Conservation (phyloP, 139 green algal genomes). For the Tetratostichococcus sp. region DNA sequence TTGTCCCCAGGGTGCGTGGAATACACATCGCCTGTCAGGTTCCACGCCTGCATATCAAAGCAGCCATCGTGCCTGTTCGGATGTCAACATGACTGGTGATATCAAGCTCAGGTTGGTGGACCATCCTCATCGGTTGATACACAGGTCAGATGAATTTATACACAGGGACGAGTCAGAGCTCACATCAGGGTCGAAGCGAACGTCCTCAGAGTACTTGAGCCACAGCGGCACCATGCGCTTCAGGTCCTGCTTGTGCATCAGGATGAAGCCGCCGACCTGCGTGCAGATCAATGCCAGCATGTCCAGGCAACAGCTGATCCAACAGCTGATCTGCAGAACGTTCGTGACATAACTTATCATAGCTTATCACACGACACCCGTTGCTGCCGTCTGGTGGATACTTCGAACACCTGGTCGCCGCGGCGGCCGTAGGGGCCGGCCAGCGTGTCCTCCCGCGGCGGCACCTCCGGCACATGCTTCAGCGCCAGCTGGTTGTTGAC, state of each 20-base stretch:
- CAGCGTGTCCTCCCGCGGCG: constrained; percentile 16
- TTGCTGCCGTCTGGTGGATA: no score
- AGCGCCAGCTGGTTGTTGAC: constrained; percentile 39
- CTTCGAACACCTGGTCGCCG: constrained; percentile 26
- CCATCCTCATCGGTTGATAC: no score
- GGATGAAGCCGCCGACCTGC: constrained; percentile 76
- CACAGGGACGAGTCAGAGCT: no score
- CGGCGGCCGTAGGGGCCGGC: constrained; percentile 21
- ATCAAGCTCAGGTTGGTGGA: no score
- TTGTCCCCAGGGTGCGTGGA: constrained; percentile 42
- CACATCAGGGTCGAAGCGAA: constrained; percentile 30
- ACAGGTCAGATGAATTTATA: no score
- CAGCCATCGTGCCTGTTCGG: no score
- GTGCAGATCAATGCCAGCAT: neutral
- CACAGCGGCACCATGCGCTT: constrained; percentile 65
- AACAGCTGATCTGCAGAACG: no score
- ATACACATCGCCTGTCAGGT: constrained; percentile 41
- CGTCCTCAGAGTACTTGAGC: constrained; percentile 35
- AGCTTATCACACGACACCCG: no score
- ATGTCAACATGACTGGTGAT: no score
- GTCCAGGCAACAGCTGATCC: no score
- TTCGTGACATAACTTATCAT: no score
- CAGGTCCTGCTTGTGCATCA: constrained; percentile 76
- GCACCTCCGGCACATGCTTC: constrained; percentile 25
- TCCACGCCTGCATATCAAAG: constrained; percentile 43